Conservation (phyloP, 1,284 basidiomycete species). For the Lentinus polychrous region DNA sequence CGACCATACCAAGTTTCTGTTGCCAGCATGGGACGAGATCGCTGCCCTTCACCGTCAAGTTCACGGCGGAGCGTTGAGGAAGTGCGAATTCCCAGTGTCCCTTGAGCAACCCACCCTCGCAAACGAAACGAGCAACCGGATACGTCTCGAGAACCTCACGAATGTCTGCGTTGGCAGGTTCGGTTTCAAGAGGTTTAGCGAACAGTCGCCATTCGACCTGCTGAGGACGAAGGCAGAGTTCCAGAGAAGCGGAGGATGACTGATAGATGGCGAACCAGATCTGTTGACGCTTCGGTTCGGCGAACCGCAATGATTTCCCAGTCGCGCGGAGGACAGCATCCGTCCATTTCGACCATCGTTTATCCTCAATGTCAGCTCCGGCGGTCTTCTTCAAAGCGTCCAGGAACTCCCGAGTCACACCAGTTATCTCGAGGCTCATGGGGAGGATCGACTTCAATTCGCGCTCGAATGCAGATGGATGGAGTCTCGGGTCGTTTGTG, state of each 20-base stretch:
- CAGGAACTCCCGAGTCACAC: conserved; percentile 48
- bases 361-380: conserved; percentile 37
- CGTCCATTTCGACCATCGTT: conserved; percentile 63
- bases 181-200: conserved; percentile 57
- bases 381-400: conserved; percentile 42
- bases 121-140: conserved; percentile 75
- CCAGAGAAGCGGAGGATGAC: conserved; percentile 64
- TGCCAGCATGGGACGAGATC: conserved; percentile 83
- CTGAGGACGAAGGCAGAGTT: conserved; percentile 71
- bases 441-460: conserved; percentile 78
- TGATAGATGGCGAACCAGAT: conserved; percentile 83
- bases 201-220: conserved; percentile 86
- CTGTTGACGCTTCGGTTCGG: conserved; percentile 82
- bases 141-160: conserved; percentile 61
- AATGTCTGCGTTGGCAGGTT: conserved; percentile 77
- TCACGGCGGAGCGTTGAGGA: conserved; percentile 52
- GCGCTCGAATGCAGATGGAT: conserved; percentile 69
- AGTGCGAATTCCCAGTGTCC: conserved; percentile 83
- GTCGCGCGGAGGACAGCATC: conserved; percentile 61
- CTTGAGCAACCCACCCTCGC: conserved; percentile 49
- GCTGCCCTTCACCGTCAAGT: conserved; percentile 59
- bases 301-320: conserved; percentile 69
- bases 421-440: conserved; percentile 72
- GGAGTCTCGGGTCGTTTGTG: conserved; percentile 42
- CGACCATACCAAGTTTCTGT: conserved; percentile 71